phyloP scores from a whole-genome alignment of 441 rosid species.

The Brassica hybrid region DNA sequence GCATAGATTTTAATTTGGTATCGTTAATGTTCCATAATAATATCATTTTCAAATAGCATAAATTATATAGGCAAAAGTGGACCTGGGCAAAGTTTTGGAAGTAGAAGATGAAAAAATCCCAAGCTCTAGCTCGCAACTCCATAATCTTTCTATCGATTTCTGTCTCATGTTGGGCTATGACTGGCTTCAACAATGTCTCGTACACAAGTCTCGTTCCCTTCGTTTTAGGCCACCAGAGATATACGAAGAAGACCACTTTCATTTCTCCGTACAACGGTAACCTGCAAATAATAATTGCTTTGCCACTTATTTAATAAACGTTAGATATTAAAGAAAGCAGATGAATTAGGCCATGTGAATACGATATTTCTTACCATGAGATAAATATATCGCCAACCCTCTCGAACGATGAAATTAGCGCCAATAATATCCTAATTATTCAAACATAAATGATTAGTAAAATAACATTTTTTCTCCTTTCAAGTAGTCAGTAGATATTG shows the following conservation, averaged over 20 bases:
- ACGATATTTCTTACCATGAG: constrained; percentile 57
- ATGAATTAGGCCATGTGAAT: background rate
- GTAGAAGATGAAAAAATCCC: constrained; percentile 69
- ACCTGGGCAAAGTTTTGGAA: constrained; percentile 52
- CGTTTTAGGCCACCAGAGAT: constrained; percentile 66
- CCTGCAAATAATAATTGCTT: constrained; percentile 50
- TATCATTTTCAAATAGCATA: background rate
- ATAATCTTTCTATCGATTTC: constrained; percentile 67
- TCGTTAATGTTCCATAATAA: background rate
- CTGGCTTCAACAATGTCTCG: constrained; percentile 60
- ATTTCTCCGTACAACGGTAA: constrained; percentile 77
- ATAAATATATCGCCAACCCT: constrained; percentile 62
- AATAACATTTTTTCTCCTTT: background rate
- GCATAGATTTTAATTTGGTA: background rate
- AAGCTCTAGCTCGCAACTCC: constrained; percentile 63
- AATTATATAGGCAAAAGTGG: background rate
- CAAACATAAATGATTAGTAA: background rate
- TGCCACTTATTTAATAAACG: background rate
- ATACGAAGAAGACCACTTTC: constrained; percentile 72
- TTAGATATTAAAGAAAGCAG: background rate
- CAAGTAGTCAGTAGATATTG: background rate
- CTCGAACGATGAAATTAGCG: constrained; percentile 66
- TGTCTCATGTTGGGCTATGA: constrained; percentile 58
- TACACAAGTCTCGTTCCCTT: constrained; percentile 81
- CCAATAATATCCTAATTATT: constrained; percentile 66